Evolutionary conservation across 1,139 yeast genomes (phyloP).

Genomic region (Scheffersomyces cryptocercus): DNA sequence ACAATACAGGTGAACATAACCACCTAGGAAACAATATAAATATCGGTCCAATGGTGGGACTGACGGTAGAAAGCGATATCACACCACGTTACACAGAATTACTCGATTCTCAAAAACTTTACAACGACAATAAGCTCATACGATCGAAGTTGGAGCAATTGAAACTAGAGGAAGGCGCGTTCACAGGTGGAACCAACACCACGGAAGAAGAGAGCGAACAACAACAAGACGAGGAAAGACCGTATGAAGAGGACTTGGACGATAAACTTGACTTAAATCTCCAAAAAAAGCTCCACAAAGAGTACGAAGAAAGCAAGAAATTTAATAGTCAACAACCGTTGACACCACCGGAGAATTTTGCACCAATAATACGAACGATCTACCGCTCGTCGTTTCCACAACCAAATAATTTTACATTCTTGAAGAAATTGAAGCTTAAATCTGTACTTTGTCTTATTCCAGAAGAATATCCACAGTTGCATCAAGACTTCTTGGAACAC

Average conservation of each 20-base stretch:
- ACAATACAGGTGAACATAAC: not conserved
- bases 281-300: constrained; percentile 22
- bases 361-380: constrained; percentile 76
- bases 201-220: constrained; percentile 24
- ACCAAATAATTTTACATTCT: constrained; percentile 72
- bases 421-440: constrained; percentile 62
- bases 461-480: constrained; percentile 85
- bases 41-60: not conserved
- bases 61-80: constrained; percentile 13
- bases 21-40: no score
- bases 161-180: constrained; percentile 20
- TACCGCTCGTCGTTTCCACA: constrained; percentile 91
- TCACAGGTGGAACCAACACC: constrained; percentile 17
- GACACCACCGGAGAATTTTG: constrained; percentile 89
- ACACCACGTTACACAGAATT: constrained; percentile 15
- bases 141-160: constrained; percentile 36
- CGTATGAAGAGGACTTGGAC: constrained; percentile 46
- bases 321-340: constrained; percentile 20
- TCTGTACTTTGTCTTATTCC: constrained; percentile 84
- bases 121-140: constrained; percentile 28
- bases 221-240: constrained; percentile 17
- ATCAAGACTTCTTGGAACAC: constrained; percentile 58
- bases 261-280: constrained; percentile 38
- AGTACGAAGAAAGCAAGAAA: constrained; percentile 13
- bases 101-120: constrained; percentile 11